Conservation (phyloP, 805 yeast genomes). For the Wickerhamomyces queroliae region DNA sequence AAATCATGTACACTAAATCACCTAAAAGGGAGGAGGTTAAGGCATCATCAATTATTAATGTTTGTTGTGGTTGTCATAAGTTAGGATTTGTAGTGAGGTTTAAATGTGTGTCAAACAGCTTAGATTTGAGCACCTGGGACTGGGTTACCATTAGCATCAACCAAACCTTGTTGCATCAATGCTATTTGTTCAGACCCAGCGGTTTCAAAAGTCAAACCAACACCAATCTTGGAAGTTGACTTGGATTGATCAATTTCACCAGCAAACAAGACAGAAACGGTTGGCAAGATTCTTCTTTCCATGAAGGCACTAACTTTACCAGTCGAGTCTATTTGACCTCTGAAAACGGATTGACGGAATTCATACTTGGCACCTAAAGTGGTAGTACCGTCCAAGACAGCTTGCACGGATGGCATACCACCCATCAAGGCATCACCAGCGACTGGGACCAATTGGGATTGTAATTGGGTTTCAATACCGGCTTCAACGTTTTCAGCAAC, state of each 20-base stretch:
- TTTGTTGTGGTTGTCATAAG: too few relatives aligned
- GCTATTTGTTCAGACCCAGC: conserved; percentile 91
- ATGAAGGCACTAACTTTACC: conserved; percentile 90
- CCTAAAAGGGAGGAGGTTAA: too few relatives aligned
- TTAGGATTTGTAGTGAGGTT: too few relatives aligned
- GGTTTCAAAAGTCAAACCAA: conserved; percentile 93
- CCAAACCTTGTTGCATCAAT: conserved; percentile 84
- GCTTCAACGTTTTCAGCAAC: conserved; percentile 92
- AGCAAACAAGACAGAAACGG: conserved; percentile 78
- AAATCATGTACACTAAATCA: too few relatives aligned
- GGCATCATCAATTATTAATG: too few relatives aligned
- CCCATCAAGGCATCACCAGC: conserved; percentile 66
- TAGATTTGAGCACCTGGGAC: conserved; percentile 63
- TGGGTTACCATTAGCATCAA: conserved; percentile 82
- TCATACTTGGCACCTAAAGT: conserved; percentile 96
- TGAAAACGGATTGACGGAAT: conserved; percentile 91
- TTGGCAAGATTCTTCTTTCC: conserved; percentile 91
- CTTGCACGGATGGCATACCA: conserved; percentile 75
- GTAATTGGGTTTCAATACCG: conserved; percentile 81
- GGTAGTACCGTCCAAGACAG: conserved; percentile 85
- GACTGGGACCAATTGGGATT: conserved; percentile 70
- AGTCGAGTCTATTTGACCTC: conserved; percentile 87
- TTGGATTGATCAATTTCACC: conserved; percentile 91
- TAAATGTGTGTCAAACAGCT: conserved; percentile 4
- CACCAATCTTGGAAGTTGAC: conserved; percentile 76